phyloP scores from a whole-genome alignment of 179 eudicot species.

The Patellifolia procumbens region DNA sequence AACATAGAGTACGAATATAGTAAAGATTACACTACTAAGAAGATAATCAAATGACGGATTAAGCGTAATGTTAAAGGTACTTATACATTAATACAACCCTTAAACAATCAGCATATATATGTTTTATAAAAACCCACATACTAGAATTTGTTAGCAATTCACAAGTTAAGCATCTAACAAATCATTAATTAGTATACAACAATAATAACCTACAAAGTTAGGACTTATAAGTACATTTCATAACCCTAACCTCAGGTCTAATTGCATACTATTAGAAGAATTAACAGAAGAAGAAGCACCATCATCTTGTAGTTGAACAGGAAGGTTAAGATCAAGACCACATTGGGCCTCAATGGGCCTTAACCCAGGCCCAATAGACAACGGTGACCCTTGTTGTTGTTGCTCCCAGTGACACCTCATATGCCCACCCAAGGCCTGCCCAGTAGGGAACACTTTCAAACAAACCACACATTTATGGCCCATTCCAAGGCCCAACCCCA shows the following conservation, averaged over 20 bases:
- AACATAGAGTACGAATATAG: no score
- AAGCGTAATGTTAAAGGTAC: neutral
- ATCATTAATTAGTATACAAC: conserved; percentile 19
- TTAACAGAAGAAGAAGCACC: neutral
- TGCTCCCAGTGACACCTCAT: conserved; percentile 89
- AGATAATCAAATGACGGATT: neutral
- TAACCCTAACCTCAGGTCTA: conserved; percentile 41
- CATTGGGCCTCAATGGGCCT: conserved; percentile 16
- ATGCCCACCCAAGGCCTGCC: conserved; percentile 90
- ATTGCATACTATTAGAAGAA: conserved; percentile 22
- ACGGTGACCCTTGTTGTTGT: conserved; percentile 5
- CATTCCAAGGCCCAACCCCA: conserved; percentile 36
- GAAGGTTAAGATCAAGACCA: conserved; percentile 32
- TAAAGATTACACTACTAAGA: neutral
- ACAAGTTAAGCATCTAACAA: neutral
- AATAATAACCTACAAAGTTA: conserved; percentile 4
- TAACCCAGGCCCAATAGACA: neutral
- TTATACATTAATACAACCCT: neutral
- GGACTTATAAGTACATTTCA: neutral
- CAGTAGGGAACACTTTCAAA: conserved; percentile 66
- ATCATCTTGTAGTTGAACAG: conserved; percentile 21
- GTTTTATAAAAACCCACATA: neutral
- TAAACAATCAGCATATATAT: neutral
- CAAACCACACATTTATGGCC: conserved; percentile 66
- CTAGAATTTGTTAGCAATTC: neutral